Evolutionary conservation across 2,329 filamentous ascomycete species (phyloP).

Genomic region (Verruconis gallopava): DNA sequence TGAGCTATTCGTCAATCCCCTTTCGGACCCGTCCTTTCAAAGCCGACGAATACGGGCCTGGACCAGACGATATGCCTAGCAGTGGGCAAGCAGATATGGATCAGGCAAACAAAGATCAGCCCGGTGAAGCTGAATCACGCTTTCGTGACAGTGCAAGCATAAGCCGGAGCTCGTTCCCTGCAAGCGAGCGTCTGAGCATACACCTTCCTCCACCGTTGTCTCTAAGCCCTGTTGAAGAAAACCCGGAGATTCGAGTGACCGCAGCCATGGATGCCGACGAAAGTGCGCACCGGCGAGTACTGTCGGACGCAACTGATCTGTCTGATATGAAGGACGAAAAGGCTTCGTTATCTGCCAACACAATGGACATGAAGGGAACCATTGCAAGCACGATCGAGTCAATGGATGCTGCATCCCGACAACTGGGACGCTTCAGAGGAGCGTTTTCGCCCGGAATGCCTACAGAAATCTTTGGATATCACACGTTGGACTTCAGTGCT

Average conservation of each 20-base stretch:
- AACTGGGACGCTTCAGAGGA: not conserved
- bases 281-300: too few species aligned
- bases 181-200: not conserved
- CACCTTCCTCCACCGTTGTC: not conserved
- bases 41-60: not conserved
- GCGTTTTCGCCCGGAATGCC: not conserved
- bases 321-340: not conserved
- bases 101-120: not conserved
- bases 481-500: not conserved
- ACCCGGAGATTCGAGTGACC: not conserved
- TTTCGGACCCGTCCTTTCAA: slow-evolving; percentile 3
- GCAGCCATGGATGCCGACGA: not conserved
- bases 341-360: not conserved
- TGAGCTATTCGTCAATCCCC: slow-evolving; percentile 6
- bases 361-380: not conserved
- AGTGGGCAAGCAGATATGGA: not conserved
- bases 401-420: not conserved
- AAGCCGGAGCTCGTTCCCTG: not conserved
- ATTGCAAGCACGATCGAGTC: not conserved
- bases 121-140: not conserved
- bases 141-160: not conserved
- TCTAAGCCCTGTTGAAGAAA: not conserved
- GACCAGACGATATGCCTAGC: slow-evolving; percentile 1
- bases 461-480: not conserved
- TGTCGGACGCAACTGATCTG: not conserved